Evolutionary conservation across 2,329 filamentous ascomycete species (phyloP), one percentile per base, ranked within the genome.

Genomic region (Colletotrichum sp.): DNA sequence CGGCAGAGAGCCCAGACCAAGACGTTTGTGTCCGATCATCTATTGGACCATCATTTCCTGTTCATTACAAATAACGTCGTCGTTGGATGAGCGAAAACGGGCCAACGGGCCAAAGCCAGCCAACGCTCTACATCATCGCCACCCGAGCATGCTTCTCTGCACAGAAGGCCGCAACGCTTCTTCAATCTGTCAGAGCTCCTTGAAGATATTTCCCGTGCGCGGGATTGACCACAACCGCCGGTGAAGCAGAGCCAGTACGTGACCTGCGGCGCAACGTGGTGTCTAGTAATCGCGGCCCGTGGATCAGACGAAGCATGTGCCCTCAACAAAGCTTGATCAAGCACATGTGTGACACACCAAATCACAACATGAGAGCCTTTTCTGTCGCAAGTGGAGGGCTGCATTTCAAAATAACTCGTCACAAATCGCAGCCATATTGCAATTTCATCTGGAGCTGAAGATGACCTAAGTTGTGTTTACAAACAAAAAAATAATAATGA

Each of bases 271-370:
- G 56, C 56, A 73, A 73, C 58, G 32, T 64, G 66, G 58, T 48
- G 43, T 36, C n/a, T 70, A 64, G 18, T 21, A 28, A 8, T 13
- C 38, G 32, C 48, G 26, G 71, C 34, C 71, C 67, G 67, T 58
- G 55, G 71, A 74, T 34, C n/a, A 30, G 71, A 74, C 14, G 71
- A 74, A 71, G 24, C 14, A 67, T 65, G 63, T n/a, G 38, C 14
- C 24, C 18, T 9, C 10, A 62, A 30, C 58, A 32, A 64, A 64
- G 34, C 61, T 64, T 43, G 8, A 16, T 13, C 36, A 24, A 14
- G 3, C 13, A n/a, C 18, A 48, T 18, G n/a, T 5, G 2, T n/a
- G 28, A 21, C 18, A 1, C 18, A 52, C 16, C n/a, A 30, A 1
- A 52, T 30, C 7, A 1, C 24, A 28, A 18, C 0, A 48, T 14